These are phyloP conservation scores for Tremella yokohamensis DNA, from an alignment of 768 basidiomycete species.

Conservation along the genomic window DNA sequence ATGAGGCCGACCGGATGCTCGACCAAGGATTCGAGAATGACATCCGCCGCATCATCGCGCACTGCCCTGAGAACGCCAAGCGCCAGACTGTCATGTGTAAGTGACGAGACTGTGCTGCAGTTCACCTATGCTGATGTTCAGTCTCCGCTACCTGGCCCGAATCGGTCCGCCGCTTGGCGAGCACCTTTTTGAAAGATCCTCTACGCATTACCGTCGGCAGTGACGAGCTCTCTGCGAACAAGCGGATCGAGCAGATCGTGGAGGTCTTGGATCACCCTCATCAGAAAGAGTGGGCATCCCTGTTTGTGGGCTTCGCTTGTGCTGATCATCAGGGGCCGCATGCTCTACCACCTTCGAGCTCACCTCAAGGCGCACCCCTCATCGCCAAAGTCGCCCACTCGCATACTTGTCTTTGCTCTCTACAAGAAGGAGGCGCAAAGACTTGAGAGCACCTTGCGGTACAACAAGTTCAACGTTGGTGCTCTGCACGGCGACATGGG, in stretches of 20 bases:
- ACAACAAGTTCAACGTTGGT: conserved; percentile 72
- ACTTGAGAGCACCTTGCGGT: conserved; percentile 72
- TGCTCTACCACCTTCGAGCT: conserved; percentile 47
- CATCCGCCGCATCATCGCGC: conserved; percentile 80
- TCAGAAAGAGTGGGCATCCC: conserved; percentile 70
- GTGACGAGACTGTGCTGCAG: conserved; percentile 42
- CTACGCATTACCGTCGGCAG: conserved; percentile 90
- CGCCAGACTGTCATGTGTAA: conserved; percentile 92
- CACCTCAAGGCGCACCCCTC: conserved; percentile 55
- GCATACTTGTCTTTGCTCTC: conserved; percentile 85
- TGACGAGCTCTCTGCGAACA: conserved; percentile 91
- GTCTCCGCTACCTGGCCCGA: conserved; percentile 99
- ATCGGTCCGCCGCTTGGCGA: conserved; percentile 79
- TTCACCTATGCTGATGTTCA: conserved; percentile 41
- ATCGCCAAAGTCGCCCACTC: conserved; percentile 55
- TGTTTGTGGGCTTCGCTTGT: neutral
- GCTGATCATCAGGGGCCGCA: conserved; percentile 36
- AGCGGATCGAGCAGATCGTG: conserved; percentile 84
- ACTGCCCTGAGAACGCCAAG: conserved; percentile 59
- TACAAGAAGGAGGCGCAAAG: conserved; percentile 97
- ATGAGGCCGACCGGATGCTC: conserved; percentile 97
- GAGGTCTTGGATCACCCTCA: conserved; percentile 83
- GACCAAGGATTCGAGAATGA: conserved; percentile 99
- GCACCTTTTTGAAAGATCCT: conserved; percentile 78
- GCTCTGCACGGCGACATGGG: conserved; percentile 88